Evolutionary conservation across 768 basidiomycete genomes (phyloP), one percentile per base, ranked within the genome.

Genomic region (Amanita molliuscula): DNA sequence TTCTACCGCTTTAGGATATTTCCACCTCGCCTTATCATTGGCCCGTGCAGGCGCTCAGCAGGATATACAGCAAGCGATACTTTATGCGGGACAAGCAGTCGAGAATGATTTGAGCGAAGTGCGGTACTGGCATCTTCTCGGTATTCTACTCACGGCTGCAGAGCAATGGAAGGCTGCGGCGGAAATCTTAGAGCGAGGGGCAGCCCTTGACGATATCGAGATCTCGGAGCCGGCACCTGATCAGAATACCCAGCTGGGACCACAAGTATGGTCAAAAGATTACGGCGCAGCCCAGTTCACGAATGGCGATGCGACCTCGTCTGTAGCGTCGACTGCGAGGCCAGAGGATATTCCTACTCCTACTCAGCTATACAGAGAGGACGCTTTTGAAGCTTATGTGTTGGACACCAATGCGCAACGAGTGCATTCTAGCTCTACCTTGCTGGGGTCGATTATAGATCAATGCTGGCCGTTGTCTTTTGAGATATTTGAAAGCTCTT

Each of bases 71-170:
- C 67, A 72, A 25, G 89, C 93, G 0, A 75, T 86, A 6, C 64
- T 73, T 11, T 69, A 79, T 45, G 86, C 88, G 0, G 80, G 83
- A 5, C 59, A 69, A 3, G 87, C 92, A 1, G 79, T 95, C 2
- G 86, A 93, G 61, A 71, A 73, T 5, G 79, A 84, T 26, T 70
- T 83, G 0, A 61, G 58, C 35, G 75, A 77, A 50, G 67, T 88
- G 21, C 76, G 88, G 36, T 84, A 87, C 47, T 97, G 93, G 94
- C 95, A 97, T 65, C 76, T 97, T 13, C 73, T 97, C 0, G 91
- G 87, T 0, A 67, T 97, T 4, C 64, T 95, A 9, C 71, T 94
- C n/a, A 81, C 82, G 0, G 83, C 86, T 7, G 69, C 73, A 25
- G 88, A 85, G 54, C 82, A 91, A 55, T 90, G 89, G 88, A 66